A percentile compares a stretch with the other conserved stretches of the same genome.
phyloP scores from a whole-genome alignment of 192 early-diverging fungal genomes.

The Gryganskiella cystojenkinii region DNA sequence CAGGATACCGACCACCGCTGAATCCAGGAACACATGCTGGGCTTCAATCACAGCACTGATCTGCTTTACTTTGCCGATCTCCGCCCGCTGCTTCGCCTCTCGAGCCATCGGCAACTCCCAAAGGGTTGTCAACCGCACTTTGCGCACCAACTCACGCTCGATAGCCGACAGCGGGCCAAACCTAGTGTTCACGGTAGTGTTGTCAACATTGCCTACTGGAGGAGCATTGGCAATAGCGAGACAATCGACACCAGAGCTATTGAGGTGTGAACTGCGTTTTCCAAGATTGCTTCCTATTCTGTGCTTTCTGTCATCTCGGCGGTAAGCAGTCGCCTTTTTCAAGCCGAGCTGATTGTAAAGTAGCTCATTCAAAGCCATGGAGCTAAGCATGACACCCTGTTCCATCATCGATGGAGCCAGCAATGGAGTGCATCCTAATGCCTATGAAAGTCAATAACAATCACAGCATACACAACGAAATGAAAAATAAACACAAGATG shows the following conservation, averaged over 20 bases:
- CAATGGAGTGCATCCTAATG: no score
- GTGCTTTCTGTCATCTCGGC: not conserved
- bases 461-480: no score
- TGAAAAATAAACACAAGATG: no score
- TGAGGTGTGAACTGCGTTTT: constrained; percentile 12
- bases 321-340: no score
- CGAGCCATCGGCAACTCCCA: constrained; percentile 22
- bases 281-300: not conserved
- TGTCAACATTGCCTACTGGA: constrained; percentile 1
- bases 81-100: constrained; percentile 8
- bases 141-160: constrained; percentile 17
- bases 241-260: constrained; percentile 1
- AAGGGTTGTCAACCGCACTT: constrained; percentile 12
- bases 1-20: constrained; percentile 6
- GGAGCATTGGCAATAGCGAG: not conserved
- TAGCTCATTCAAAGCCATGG: no score
- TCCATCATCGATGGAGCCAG: no score
- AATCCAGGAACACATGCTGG: constrained; percentile 11
- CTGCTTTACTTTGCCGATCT: constrained; percentile 10
- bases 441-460: constrained; percentile 1
- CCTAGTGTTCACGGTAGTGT: constrained; percentile 8
- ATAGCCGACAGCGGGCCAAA: constrained; percentile 10
- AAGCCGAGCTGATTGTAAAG: no score
- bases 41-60: constrained; percentile 13
- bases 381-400: no score